A percentile compares a stretch with the other conserved stretches of the same genome.
phyloP scores from a whole-genome alignment of 2,329 filamentous ascomycete species.

The Fusarium stilboides region DNA sequence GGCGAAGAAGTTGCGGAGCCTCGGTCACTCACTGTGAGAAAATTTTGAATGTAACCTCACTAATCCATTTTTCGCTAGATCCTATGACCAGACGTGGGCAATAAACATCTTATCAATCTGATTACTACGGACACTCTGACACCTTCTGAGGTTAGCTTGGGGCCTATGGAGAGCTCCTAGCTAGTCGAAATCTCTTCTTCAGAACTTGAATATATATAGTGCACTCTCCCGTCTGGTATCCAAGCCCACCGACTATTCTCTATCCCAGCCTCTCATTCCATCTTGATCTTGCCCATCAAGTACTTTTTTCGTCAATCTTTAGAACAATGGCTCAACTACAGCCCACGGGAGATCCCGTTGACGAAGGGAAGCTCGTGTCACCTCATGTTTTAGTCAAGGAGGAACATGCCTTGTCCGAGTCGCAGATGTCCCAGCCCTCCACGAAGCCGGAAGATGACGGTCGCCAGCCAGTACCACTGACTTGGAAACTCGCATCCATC shows the following conservation, averaged over 20 bases:
- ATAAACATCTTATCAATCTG: conserved; percentile 3
- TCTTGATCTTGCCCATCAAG: not conserved
- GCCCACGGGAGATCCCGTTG: not conserved
- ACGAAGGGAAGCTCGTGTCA: not conserved
- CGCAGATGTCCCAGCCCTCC: not conserved
- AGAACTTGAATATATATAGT: not conserved
- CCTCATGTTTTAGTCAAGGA: not conserved
- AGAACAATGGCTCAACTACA: not conserved
- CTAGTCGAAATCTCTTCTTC: accelerated
- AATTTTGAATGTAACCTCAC: not conserved
- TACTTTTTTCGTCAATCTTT: not conserved
- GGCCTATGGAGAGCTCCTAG: not conserved
- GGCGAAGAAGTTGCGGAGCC: too few relatives aligned
- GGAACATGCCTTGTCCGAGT: not conserved
- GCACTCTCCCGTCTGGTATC: too few relatives aligned
- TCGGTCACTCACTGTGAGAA: not conserved
- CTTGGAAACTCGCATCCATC: conserved; percentile 56
- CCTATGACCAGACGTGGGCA: not conserved
- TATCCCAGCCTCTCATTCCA: too few relatives aligned
- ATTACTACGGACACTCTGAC: not conserved
- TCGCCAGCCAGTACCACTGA: not conserved
- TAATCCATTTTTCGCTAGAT: accelerated
- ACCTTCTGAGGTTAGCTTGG: not conserved
- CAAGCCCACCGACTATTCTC: not conserved
- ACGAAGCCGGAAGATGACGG: not conserved